Base-by-base conservation (phyloP, 2,329 filamentous ascomycete species). In the Cladophialophora psammophila region DNA sequence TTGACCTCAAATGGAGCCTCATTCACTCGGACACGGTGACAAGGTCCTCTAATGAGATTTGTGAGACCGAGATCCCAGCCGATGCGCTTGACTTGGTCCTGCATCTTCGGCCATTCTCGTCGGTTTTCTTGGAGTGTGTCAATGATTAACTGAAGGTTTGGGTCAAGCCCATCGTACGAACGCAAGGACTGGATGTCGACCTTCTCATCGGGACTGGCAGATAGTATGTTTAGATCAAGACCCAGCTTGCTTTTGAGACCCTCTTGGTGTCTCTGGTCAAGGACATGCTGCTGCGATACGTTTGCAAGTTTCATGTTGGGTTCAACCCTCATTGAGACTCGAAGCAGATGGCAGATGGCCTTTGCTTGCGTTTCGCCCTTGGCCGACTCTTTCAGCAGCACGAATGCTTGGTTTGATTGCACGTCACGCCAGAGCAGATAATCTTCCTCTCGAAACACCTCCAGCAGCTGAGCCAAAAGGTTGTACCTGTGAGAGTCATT, bases 351-450 rank as follows among this genome's bases (percentile, higher is more conserved):
- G 72, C 83, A 83, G 88, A 88, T 91, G 34, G 86, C 87, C 72
- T 84, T 84, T 7, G 91, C 76, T 68, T 90, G 85, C 20, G 83
- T 79, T 26, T 73, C 74, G 12, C 85, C 75, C 2, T 79, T 79
- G 20, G 83, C 84, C 2, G 79, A 82, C 62, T 85, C 82, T 76
- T 92, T 92, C 54, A 94, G 76, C 10, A 89, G 84, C 69, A 94
- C 89, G 48, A 83, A 82, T 42, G 80, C 83, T 65, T 81, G 79
- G 6, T 78, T 79, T 31, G 72, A 75, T 48, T 75, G 60, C 31
- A 72, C 75, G 71, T 83, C 81, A 60, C 84, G 83, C 80, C 86
- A 89, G 69, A 94, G 81, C 32, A 93, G 80, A 74, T 92, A 92
- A 20, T 79, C 75, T 65, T 87, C 82, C 1, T 81, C 67, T 3